Evolutionary conservation across 805 yeast species (phyloP).

Genomic region (Candida fluviatilis): DNA sequence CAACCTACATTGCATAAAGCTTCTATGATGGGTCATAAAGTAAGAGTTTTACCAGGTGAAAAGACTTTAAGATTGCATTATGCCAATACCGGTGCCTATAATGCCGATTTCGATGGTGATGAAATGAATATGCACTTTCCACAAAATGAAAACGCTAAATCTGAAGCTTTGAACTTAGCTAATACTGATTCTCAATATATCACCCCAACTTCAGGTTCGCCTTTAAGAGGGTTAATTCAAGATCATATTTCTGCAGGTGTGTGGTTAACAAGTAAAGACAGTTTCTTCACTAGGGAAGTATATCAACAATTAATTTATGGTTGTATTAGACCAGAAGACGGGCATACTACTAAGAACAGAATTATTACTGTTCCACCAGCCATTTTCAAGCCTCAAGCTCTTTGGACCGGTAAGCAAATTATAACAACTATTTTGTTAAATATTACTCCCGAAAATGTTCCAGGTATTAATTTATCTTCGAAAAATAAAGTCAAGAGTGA

Average conservation of each 20-base stretch:
- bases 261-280: constrained; percentile 92
- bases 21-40: constrained; percentile 99
- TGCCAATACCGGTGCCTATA: constrained; percentile 98
- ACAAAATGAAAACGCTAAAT: constrained; percentile 93
- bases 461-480: constrained; percentile 83
- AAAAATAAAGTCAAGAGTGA: constrained; percentile 89
- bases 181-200: constrained; percentile 96
- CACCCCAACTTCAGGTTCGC: constrained; percentile 98
- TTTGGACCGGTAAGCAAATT: constrained; percentile 98
- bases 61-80: constrained; percentile 94
- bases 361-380: constrained; percentile 88
- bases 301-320: constrained; percentile 94
- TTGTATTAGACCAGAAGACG: constrained; percentile 95
- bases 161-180: constrained; percentile 92
- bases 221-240: constrained; percentile 97
- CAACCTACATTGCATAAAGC: constrained; percentile 99
- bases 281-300: constrained; percentile 83
- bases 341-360: constrained; percentile 70
- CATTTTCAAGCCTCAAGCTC: constrained; percentile 74
- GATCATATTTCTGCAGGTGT: constrained; percentile 99
- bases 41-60: constrained; percentile 94
- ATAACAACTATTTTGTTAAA: constrained; percentile 88
- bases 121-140: constrained; percentile 99
- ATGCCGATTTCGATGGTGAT: constrained; percentile 99
- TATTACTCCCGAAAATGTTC: constrained; percentile 80